phyloP scores from a whole-genome alignment of 495 filamentous ascomycete species.

The Hypoxylon cercidicola region DNA sequence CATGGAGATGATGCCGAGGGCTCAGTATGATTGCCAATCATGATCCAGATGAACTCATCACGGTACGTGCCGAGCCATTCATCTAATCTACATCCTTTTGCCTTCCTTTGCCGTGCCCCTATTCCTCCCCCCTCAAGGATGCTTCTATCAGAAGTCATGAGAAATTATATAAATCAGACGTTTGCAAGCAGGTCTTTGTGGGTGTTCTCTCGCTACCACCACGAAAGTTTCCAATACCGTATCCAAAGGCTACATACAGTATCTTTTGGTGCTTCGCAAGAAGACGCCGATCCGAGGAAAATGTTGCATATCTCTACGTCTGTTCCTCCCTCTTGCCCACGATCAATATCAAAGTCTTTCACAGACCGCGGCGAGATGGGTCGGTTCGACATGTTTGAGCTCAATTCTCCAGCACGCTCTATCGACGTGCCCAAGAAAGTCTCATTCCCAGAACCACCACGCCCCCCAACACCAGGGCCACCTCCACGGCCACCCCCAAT shows the following conservation, averaged over 20 bases:
- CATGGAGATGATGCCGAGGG: constrained; percentile 7
- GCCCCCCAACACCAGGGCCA: constrained; percentile 46
- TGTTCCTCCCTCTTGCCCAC: neutral
- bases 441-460: constrained; percentile 42
- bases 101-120: constrained; percentile 37
- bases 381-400: neutral
- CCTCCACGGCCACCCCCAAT: constrained; percentile 43
- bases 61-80: constrained; percentile 37
- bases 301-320: constrained; percentile 9
- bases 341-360: neutral
- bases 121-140: constrained; percentile 28
- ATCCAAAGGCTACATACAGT: neutral
- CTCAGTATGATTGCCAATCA: constrained; percentile 12
- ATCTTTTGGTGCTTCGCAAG: neutral
- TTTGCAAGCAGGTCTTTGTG: constrained; percentile 19
- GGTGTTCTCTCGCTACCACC: constrained; percentile 7
- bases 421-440: constrained; percentile 15
- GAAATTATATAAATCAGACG: constrained; percentile 31
- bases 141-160: neutral
- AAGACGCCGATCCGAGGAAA: neutral
- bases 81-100: constrained; percentile 33
- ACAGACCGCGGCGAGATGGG: neutral
- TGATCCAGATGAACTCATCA: constrained; percentile 32
- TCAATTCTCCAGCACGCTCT: neutral
- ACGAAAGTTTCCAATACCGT: neutral